Evolutionary conservation across 805 yeast species (phyloP), one percentile per base, ranked within the genome.

Genomic region (Candida ascalaphidarum): DNA sequence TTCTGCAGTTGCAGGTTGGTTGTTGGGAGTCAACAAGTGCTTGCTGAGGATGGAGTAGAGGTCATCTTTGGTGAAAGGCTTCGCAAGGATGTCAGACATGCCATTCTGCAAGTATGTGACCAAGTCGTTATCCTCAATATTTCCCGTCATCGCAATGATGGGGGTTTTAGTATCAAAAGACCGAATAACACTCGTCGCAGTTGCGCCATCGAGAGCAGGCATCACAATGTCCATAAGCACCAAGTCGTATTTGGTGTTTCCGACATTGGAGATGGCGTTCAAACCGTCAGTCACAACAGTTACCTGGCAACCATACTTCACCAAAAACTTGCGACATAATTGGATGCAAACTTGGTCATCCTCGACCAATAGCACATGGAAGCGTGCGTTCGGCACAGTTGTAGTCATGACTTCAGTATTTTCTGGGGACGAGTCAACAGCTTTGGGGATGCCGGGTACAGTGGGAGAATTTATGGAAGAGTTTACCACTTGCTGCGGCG

Each of bases 281-380:
- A 89, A 57, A 0, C 98, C 99, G 57, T 89, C 96, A 4, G 85
- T 80, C 0, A 84, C 96, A 12, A 86, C 84, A 26, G 92, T 89
- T 4, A 89, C 95, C 10, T 85, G 77, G 51, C 96, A 88, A 0
- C 96, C 96, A 50, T 82, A 85, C 45, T 84, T 82, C 47, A 74
- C 72, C 32, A 92, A 53, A 46, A 92, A 84, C 49, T 83, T 82
- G 7, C 82, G 66, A 42, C 96, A 83, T 7, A 89, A 62, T 37
- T 81, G 83, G 29, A 85, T 81, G 41, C 95, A 81, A 21, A 81
- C 83, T 22, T 71, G 74, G 50, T 80, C 94, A 53, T 81, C 94
- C 52, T 81, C 94, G 11, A 81, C 92, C 15, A 82, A 53, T 23
- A 81, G 56, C 3, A 81, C 89, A 44, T 78, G 86, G 49, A 79